These are phyloP conservation scores for Sphaerostilbella broomeana DNA, from an alignment of 2,329 filamentous ascomycete species.

Conservation along the genomic window DNA sequence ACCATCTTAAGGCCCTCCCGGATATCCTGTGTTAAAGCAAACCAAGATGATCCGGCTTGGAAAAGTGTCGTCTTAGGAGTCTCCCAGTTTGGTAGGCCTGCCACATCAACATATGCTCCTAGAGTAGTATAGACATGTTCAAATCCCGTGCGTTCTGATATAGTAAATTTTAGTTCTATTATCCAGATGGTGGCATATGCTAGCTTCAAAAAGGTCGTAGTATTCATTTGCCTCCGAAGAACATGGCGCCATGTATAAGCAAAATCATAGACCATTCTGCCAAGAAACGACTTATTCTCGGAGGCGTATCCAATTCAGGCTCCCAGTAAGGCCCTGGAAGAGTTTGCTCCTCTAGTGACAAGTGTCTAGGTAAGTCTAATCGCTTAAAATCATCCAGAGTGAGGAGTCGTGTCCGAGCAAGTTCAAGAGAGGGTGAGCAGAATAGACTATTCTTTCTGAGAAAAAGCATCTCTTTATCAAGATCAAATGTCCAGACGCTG, in stretches of 20 bases:
- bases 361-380: background rate
- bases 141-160: conserved; percentile 13
- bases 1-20: conserved; percentile 15
- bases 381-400: conserved; percentile 13
- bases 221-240: conserved; percentile 15
- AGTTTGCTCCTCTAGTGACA: background rate
- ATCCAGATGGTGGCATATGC: conserved; percentile 18
- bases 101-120: conserved; percentile 13
- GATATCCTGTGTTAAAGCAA: conserved; percentile 13
- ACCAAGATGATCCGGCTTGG: conserved; percentile 15
- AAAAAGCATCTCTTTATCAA: conserved; percentile 13
- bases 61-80: conserved; percentile 11
- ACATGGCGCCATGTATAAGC: conserved; percentile 18
- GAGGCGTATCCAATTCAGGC: conserved; percentile 5
- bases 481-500: conserved; percentile 18
- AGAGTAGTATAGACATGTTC: conserved; percentile 13
- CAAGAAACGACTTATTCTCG: conserved; percentile 14
- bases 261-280: conserved; percentile 16
- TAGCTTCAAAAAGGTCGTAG: conserved; percentile 15
- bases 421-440: conserved; percentile 11
- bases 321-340: conserved; percentile 15
- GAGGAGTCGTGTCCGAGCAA: conserved; percentile 11
- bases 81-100: conserved; percentile 17
- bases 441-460: conserved; percentile 14
- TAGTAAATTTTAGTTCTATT: conserved; percentile 13